Base-by-base conservation (phyloP, 108 stramenopile species). In the Skeletonema marinoi region DNA sequence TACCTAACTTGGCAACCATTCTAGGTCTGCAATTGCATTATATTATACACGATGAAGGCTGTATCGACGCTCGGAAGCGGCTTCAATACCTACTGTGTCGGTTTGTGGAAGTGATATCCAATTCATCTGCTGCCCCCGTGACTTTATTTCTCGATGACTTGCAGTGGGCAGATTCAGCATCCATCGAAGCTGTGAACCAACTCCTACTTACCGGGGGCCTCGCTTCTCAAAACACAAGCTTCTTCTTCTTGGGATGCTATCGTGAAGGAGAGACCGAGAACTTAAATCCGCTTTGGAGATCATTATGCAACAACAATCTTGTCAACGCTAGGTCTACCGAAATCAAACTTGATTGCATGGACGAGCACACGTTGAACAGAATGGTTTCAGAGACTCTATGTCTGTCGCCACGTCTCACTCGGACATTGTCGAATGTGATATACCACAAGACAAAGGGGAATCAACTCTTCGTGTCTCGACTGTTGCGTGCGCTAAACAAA, bases 61-160 rank as follows among this genome's bases (percentile, higher is more conserved):
- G 81, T n/a, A 13, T 44, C 4, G 48, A 82, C 39, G 70, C 58
- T 29, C 75, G 71, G 50, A 60, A 73, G 29, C 66, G 80, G 39
- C 61, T 82, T 12, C 65, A 69, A 48, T 66, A 77, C 66, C 41
- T 77, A 0, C 60, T 82, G 33, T 82, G 65, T 50, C 68, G 42
- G 29, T 70, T 70, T 66, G 69, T 82, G 3, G 71, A 65, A 8
- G 75, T 77, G 19, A 77, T 77, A 29, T 77, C 48, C 48, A 60
- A 6, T 41, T 19, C 25, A 41, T 77, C 71, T 16, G 21, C n/a
- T 30, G 42, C 30, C 16, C 82, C 82, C 6, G 17, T 83, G 33
- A 59, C 65, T 12, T 60, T 83, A 11, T 78, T 83, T 32, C 31
- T 83, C 13, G 82, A 83, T 70, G 82, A 25, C 25, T 25, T 25